Evolutionary conservation across 2,329 filamentous ascomycete species (phyloP).

Genomic region (Beauveria australis): DNA sequence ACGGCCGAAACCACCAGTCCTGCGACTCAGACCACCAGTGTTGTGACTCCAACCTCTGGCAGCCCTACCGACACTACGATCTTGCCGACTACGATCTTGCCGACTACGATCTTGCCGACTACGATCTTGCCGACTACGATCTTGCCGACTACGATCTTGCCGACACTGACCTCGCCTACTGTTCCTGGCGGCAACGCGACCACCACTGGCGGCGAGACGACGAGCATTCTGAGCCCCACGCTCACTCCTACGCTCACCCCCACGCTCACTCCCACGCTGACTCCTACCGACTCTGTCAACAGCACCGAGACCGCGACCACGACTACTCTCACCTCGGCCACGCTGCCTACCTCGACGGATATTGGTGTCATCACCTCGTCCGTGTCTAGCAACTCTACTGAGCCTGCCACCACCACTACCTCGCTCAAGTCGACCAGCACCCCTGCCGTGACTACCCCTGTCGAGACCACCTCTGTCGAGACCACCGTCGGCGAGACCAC

Average conservation of each 20-base stretch:
- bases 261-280: background rate
- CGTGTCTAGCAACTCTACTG: background rate
- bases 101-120: constrained; percentile 3
- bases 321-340: background rate
- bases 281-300: background rate
- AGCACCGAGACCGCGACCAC: background rate
- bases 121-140: background rate
- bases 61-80: constrained; percentile 12
- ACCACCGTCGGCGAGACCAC: background rate
- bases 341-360: background rate
- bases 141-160: background rate
- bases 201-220: constrained; percentile 5
- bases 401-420: background rate
- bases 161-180: background rate
- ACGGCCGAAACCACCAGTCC: background rate
- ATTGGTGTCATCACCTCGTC: constrained; percentile 11
- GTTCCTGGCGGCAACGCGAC: constrained; percentile 4
- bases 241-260: background rate
- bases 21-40: background rate
- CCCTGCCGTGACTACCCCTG: background rate
- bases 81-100: background rate
- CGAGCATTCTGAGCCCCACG: constrained; percentile 3
- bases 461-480: background rate
- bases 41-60: constrained; percentile 9
- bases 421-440: background rate